These are phyloP conservation scores for Kodamaea ohmeri DNA, from an alignment of 1,139 yeast species.

Conservation along the genomic window DNA sequence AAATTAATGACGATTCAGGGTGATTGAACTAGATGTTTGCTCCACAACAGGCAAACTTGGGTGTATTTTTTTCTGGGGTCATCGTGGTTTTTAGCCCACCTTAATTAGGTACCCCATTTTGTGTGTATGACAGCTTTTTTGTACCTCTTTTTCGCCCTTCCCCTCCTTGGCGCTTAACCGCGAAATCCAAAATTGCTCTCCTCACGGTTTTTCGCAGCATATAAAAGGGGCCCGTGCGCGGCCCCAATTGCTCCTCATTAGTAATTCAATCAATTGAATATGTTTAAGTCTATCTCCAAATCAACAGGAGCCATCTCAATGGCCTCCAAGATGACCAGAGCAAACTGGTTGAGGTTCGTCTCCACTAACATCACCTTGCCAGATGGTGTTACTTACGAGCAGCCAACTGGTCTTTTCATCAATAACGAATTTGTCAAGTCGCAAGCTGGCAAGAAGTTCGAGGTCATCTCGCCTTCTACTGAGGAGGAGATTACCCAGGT, in stretches of 20 bases:
- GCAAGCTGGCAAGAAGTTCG: slow-evolving; percentile 15
- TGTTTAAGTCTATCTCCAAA: slow-evolving; percentile 12
- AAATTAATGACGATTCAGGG: too few species aligned
- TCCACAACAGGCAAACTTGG: too few species aligned
- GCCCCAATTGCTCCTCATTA: not conserved
- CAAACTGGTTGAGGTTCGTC: slow-evolving; percentile 18
- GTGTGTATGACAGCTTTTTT: slow-evolving; percentile 1
- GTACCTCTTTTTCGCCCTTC: not conserved
- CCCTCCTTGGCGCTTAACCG: slow-evolving; percentile 6
- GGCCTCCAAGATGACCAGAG: slow-evolving; percentile 1
- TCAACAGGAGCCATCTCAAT: slow-evolving; percentile 9
- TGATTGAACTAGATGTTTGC: too few species aligned
- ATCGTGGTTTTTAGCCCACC: not conserved
- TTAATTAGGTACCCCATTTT: not conserved
- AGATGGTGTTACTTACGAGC: slow-evolving; percentile 50
- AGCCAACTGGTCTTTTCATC: slow-evolving; percentile 22
- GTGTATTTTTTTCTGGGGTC: not conserved
- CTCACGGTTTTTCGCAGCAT: not conserved
- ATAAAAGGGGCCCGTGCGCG: not conserved
- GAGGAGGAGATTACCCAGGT: slow-evolving; percentile 20
- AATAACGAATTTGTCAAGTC: slow-evolving; percentile 21
- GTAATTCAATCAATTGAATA: not conserved
- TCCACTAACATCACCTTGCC: slow-evolving; percentile 55
- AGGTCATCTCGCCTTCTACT: slow-evolving; percentile 19
- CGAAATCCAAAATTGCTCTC: slow-evolving; percentile 1